A percentile compares a stretch with the other conserved stretches of the same genome.
These are phyloP conservation scores for Apiospora malaysiana DNA, from an alignment of 2,329 filamentous ascomycete species.

Conservation along the genomic window DNA sequence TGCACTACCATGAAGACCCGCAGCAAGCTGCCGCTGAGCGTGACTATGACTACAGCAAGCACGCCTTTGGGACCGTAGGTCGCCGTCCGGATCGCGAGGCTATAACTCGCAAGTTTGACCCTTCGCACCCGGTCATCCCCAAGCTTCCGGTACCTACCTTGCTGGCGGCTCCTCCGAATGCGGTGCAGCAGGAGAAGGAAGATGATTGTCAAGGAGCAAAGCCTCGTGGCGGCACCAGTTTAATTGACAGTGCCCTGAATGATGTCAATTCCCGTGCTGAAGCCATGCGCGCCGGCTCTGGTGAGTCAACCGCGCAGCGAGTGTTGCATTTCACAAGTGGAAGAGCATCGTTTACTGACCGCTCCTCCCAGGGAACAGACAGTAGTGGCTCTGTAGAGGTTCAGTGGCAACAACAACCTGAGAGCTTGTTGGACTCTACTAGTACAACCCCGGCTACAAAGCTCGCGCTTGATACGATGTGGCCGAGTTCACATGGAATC, in stretches of 20 bases:
- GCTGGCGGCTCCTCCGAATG: not conserved
- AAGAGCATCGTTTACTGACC: not conserved
- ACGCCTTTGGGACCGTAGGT: not conserved
- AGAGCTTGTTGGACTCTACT: not conserved
- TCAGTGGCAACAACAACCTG: not conserved
- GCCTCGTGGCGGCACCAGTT: not conserved
- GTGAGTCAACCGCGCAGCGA: not conserved
- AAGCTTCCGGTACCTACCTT: not conserved
- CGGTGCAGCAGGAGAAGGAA: not conserved
- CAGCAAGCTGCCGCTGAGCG: not conserved
- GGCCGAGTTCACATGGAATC: not conserved
- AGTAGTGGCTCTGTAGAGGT: not conserved
- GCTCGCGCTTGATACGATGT: not conserved
- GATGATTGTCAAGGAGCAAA: not conserved
- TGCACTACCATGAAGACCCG: not conserved
- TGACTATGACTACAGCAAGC: not conserved
- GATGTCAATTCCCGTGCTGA: not conserved
- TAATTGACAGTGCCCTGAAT: not conserved
- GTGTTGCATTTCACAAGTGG: not conserved
- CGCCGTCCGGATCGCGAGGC: not conserved
- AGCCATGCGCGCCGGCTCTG: not conserved
- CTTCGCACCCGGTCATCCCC: not conserved
- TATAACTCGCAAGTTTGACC: not conserved
- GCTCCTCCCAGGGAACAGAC: not conserved
- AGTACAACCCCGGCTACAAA: not conserved